Evolutionary conservation across 305 asterid genomes (phyloP), one percentile per base, ranked within the genome.

Genomic region (Fraxinus ornus): DNA sequence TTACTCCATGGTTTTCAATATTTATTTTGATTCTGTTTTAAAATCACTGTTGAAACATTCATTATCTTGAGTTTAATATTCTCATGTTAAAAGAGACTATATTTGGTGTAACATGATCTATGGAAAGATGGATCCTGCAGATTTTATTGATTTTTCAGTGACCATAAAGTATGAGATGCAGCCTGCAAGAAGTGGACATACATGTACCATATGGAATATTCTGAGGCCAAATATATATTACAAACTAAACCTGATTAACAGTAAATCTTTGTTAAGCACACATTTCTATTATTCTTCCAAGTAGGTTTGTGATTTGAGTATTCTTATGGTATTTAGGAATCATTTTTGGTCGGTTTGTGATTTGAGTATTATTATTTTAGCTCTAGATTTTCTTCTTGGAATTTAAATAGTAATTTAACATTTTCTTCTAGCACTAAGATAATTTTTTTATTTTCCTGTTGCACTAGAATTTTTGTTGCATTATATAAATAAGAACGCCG

Each of bases 1-100:
- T 49, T 77, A 49, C 24, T 26, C 80, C 62, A 17, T 30, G 28
- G 30, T 77, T 77, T 77, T 22, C 57, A 77, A 4, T 77, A 77
- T 15, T 30, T 28, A 77, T 77, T 52, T 28, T 8, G 32, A 62
- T 62, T 9, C n/a, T 52, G 41, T 24, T 68, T 26, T 4, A 28
- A 68, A 68, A 1, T 13, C 33, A 28, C 21, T 68, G 8, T 68
- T 28, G 75, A 68, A 28, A 10, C 37, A 68, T 68, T 12, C 75
- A 24, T 68, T 68, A 28, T 68, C 71, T 62, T 22, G 71, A 22
- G 36, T 68, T 68, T 3, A 26, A 64, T 26, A 17, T 4, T 26
- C 35, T 64, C n/a, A 5, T 68, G 74, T 68, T 68, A 68, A 28
- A 68, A 28, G 33, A 68, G 19, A 28, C 1, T 68, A 68, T 68